A percentile compares a stretch with the other conserved stretches of the same genome.
These are phyloP conservation scores for Pyrus communis DNA, from an alignment of 306 rosid species.

Conservation along the genomic window DNA sequence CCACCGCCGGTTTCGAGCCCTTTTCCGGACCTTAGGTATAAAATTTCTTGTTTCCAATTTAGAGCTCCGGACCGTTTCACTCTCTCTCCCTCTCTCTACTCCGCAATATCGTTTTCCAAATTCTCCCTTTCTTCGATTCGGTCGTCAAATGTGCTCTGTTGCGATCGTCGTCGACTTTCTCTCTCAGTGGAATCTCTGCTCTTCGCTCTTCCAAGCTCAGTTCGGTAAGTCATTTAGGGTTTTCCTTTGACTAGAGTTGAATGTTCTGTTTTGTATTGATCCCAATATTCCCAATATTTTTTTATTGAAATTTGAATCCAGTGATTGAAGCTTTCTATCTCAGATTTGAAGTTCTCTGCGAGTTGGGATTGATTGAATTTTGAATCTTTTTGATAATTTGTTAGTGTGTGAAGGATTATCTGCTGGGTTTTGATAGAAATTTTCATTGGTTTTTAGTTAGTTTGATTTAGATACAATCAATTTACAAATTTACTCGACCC, in stretches of 20 bases:
- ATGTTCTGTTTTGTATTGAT: neutral
- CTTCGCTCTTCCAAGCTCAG: constrained; percentile 18
- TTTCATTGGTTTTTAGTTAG: neutral
- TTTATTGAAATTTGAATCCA: neutral
- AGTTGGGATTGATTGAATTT: neutral
- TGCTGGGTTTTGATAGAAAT: neutral
- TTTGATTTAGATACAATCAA: neutral
- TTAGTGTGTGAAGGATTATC: neutral
- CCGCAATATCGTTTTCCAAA: constrained; percentile 16
- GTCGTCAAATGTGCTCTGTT: constrained; percentile 38
- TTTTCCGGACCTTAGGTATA: too few species aligned
- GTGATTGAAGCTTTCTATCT: neutral
- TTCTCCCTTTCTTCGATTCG: neutral
- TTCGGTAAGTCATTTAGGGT: constrained; percentile 25
- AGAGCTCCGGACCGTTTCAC: constrained; percentile 22
- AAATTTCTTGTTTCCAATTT: too few species aligned
- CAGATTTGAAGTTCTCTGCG: neutral
- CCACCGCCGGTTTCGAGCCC: too few species aligned
- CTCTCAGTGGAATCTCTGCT: constrained; percentile 2
- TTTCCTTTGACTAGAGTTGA: neutral
- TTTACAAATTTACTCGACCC: neutral
- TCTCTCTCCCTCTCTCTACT: constrained; percentile 2
- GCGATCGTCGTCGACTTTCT: constrained; percentile 4
- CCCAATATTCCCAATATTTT: neutral
- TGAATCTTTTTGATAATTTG: neutral